Evolutionary conservation across 306 rosid species (phyloP).

Genomic region (Cucurbita pepo): DNA sequence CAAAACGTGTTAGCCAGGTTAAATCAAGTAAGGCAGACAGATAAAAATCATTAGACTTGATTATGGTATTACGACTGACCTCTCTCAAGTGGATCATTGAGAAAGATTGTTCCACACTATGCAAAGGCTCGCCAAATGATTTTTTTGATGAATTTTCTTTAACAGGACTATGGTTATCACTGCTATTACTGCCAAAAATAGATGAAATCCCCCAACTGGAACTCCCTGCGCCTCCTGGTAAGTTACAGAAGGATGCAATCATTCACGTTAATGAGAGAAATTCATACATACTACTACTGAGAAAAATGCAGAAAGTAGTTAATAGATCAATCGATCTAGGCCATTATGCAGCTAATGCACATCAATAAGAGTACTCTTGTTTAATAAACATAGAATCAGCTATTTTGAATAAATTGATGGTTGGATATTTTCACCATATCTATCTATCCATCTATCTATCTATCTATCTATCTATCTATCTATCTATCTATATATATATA

Average conservation of each 20-base stretch:
- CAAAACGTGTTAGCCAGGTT: background rate
- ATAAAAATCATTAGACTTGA: background rate
- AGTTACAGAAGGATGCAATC: background rate
- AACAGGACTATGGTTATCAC: conserved; percentile 43
- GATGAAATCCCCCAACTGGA: conserved; percentile 89
- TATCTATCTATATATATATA: no score
- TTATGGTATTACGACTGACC: conserved; percentile 23
- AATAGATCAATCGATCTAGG: background rate
- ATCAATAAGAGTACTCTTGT: background rate
- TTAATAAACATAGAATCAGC: no score
- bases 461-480: no score
- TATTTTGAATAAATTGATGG: no score
- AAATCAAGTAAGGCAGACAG: background rate
- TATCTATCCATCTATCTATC: no score
- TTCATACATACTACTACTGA: background rate
- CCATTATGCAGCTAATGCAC: background rate
- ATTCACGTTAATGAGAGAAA: background rate
- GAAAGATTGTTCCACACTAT: conserved; percentile 43
- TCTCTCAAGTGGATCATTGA: conserved; percentile 79
- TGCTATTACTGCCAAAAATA: conserved; percentile 62
- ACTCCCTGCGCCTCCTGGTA: conserved; percentile 41
- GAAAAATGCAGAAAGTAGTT: background rate
- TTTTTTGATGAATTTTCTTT: conserved; percentile 46
- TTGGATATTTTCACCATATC: no score
- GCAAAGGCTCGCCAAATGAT: conserved; percentile 39